A percentile compares a stretch with the other conserved stretches of the same genome.
Evolutionary conservation across 306 rosid species (phyloP).

Genomic region (Canavalia gladiata): DNA sequence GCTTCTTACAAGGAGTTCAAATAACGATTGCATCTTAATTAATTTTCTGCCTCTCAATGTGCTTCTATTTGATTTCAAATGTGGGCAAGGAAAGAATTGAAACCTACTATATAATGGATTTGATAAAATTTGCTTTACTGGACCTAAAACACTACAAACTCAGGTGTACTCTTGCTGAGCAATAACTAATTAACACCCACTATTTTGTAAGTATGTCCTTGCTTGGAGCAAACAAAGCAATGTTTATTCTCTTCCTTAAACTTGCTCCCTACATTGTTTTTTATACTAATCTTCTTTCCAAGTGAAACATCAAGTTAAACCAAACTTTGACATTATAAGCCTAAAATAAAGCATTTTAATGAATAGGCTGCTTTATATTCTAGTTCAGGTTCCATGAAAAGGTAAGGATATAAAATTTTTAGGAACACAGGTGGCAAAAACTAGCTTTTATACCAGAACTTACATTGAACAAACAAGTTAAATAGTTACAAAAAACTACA

Average conservation of each 20-base stretch:
- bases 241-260: slow-evolving; percentile 30
- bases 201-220: slow-evolving; percentile 34
- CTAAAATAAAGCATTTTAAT: slow-evolving; percentile 8
- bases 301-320: slow-evolving; percentile 47
- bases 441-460: background rate
- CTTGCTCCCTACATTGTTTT: background rate
- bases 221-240: slow-evolving; percentile 17
- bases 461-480: background rate
- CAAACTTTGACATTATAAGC: slow-evolving; percentile 34
- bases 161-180: slow-evolving; percentile 2
- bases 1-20: too few species aligned
- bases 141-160: background rate
- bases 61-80: background rate
- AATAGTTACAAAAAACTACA: background rate
- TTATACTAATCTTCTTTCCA: slow-evolving; percentile 23
- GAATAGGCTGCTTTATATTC: slow-evolving; percentile 16
- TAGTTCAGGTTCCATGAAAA: too few species aligned
- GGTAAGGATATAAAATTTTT: background rate
- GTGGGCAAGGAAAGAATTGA: slow-evolving; percentile 40
- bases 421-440: background rate
- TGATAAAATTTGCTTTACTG: slow-evolving; percentile 30
- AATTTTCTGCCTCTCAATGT: background rate
- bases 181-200: slow-evolving; percentile 45
- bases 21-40: background rate
- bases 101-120: slow-evolving; percentile 44